Conservation (phyloP, 257 asterid species). For the Solanum virginianum region DNA sequence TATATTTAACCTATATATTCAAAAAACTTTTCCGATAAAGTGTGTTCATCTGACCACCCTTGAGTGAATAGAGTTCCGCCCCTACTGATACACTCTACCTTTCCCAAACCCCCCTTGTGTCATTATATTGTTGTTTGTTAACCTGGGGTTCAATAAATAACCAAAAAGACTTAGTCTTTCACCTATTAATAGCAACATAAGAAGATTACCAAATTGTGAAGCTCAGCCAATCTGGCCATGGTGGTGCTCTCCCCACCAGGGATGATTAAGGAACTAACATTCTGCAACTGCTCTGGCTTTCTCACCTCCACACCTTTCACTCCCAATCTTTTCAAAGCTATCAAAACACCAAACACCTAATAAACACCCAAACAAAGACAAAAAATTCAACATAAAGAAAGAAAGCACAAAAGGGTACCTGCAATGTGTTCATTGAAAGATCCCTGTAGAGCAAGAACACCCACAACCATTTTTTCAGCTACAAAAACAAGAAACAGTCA, state of each 20-base stretch:
- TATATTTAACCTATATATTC: too few species aligned
- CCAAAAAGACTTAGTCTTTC: not conserved
- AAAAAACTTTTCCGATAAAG: too few species aligned
- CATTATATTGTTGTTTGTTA: not conserved
- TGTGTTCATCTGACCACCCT: too few species aligned
- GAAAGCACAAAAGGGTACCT: slow-evolving; percentile 21
- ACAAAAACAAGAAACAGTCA: not conserved
- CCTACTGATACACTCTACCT: too few species aligned
- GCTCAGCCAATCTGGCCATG: slow-evolving; percentile 96
- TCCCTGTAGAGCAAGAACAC: slow-evolving; percentile 95
- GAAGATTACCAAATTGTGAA: slow-evolving; percentile 59
- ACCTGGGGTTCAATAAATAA: not conserved
- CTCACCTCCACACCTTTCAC: slow-evolving; percentile 80
- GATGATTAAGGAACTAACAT: slow-evolving; percentile 63
- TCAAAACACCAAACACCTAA: not conserved
- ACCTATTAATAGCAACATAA: not conserved
- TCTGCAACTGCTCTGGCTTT: slow-evolving; percentile 83
- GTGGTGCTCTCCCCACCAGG: slow-evolving; percentile 99
- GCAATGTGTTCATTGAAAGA: slow-evolving; percentile 99
- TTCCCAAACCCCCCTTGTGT: too few species aligned
- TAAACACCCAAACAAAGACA: not conserved
- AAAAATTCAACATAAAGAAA: not conserved
- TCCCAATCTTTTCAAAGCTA: slow-evolving; percentile 82
- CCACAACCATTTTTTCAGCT: slow-evolving; percentile 48
- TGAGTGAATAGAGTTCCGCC: too few species aligned